Evolutionary conservation across 441 rosid genomes (phyloP).

Genomic region (Populus trichocarpa): DNA sequence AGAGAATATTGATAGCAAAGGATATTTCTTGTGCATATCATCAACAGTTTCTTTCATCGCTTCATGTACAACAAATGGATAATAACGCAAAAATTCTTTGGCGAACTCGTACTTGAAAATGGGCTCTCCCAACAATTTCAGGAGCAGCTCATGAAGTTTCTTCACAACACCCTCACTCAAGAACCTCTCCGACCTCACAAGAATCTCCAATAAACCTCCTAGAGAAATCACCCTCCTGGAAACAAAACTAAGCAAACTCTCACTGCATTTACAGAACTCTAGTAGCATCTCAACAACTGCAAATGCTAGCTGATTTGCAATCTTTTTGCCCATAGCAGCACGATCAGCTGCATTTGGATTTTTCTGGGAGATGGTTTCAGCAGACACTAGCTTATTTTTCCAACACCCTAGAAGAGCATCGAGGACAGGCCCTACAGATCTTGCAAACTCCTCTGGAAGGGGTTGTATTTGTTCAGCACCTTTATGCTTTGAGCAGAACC

Average conservation of each 20-base stretch:
- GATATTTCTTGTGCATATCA: conserved; percentile 45
- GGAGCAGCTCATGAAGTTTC: conserved; percentile 78
- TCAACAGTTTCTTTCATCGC: conserved; percentile 53
- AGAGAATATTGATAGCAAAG: conserved; percentile 67
- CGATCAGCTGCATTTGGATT: conserved; percentile 33
- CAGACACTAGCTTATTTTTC: conserved; percentile 56
- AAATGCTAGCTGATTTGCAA: conserved; percentile 65
- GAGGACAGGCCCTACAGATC: conserved; percentile 73
- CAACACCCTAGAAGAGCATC: conserved; percentile 68
- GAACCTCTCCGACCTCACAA: conserved; percentile 81
- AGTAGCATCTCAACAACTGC: conserved; percentile 80
- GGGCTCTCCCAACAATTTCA: conserved; percentile 93
- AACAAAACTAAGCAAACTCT: conserved; percentile 94
- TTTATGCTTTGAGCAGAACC: conserved; percentile 91
- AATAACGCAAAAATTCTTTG: conserved; percentile 76
- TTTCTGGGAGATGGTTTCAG: conserved; percentile 40
- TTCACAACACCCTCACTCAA: conserved; percentile 41
- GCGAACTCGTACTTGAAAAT: conserved; percentile 88
- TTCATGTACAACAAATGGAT: conserved; percentile 67
- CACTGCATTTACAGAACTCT: conserved; percentile 74
- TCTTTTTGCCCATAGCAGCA: conserved; percentile 32
- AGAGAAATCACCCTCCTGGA: conserved; percentile 57
- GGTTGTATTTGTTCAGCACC: conserved; percentile 96
- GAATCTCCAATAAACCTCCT: conserved; percentile 64
- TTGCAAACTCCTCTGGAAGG: conserved; percentile 64